Base-by-base conservation (phyloP, 352 stramenopile species). In the Phytophthora constricta region DNA sequence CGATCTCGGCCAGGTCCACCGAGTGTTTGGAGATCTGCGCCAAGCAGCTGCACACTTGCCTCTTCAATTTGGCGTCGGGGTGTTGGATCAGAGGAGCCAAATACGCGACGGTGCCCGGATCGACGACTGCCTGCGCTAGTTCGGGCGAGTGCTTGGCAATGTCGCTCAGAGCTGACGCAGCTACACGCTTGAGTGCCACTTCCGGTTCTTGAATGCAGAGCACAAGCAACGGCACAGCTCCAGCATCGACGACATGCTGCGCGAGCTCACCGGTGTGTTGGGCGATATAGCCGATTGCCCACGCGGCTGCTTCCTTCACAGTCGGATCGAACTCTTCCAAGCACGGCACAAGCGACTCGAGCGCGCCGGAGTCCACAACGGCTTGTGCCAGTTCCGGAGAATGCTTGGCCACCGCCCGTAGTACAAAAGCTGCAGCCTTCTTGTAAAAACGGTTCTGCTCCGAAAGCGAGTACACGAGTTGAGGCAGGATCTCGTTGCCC, bases 371-470 rank as follows among this genome's bases (percentile, higher is more conserved):
- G 65, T 98, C 95, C 10, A 98, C 93, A 0, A 98, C 95, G 5
- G 94, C 95, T 70, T 98, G 94, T 14, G 95, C 95, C 17, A 98
- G 80, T 49, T 98, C 94, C 7, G 93, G 93, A 13, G 92, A 98
- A 69, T 98, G 95, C 72, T 98, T 98, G 27, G 95, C 95, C 26
- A 98, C 95, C 16, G 95, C 89, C 2, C 95, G 87, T 45, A 98
- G 71, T 20, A 98, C 95, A 62, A 98, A 98, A 4, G 94, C 94
- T 2, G 95, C 95, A 0, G 95, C 92, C 67, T 98, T 98, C 75
- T 98, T 98, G 79, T 98, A 98, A 63, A 98, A 98, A 41, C 95
- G 81, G 67, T 98, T 98, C 70, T 98, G 91, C 67, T 98, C 94
- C 34, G 89, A 96, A 5, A 98, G 79, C 23, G 94, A 98, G 69